These are phyloP conservation scores for Aspergillus uvarum DNA, from an alignment of 2,329 filamentous ascomycete genomes.

Conservation along the genomic window DNA sequence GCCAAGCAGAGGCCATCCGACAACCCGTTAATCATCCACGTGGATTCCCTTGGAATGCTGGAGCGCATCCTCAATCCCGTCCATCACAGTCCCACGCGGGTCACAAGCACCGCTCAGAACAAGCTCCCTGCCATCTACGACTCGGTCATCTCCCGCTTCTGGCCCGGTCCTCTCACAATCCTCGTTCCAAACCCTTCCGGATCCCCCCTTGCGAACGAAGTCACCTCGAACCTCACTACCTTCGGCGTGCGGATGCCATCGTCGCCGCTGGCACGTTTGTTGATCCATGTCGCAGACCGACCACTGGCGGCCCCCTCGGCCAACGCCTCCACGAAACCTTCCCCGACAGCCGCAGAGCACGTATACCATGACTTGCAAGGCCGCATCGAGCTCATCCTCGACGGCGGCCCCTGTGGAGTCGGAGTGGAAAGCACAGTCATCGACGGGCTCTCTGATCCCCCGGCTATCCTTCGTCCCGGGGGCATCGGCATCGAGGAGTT, in stretches of 20 bases:
- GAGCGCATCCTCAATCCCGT: slow-evolving; percentile 57
- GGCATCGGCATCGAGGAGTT: slow-evolving; percentile 82
- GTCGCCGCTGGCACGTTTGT: slow-evolving; percentile 76
- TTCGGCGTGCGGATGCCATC: slow-evolving; percentile 91
- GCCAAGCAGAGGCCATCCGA: slow-evolving; percentile 89
- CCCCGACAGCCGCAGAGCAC: slow-evolving; percentile 85
- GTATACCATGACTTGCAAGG: slow-evolving; percentile 82
- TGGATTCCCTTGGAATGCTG: slow-evolving; percentile 78
- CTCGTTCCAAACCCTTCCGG: slow-evolving; percentile 72
- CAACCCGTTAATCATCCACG: slow-evolving; percentile 92
- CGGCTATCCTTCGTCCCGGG: slow-evolving; percentile 79
- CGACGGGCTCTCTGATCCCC: slow-evolving; percentile 79
- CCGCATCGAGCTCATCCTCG: slow-evolving; percentile 80
- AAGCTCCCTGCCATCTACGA: slow-evolving; percentile 72
- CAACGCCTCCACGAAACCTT: slow-evolving; percentile 90
- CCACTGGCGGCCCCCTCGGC: slow-evolving; percentile 91
- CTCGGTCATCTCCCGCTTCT: slow-evolving; percentile 77
- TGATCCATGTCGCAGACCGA: slow-evolving; percentile 75
- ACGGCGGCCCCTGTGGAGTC: slow-evolving; percentile 81
- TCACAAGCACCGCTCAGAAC: slow-evolving; percentile 30
- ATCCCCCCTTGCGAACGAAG: slow-evolving; percentile 78
- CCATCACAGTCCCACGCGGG: slow-evolving; percentile 27
- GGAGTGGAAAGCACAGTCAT: slow-evolving; percentile 97
- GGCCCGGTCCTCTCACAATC: slow-evolving; percentile 93
- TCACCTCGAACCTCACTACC: slow-evolving; percentile 78